Conservation (phyloP, 768 basidiomycete species). For the Sporobolomyces pararoseus region DNA sequence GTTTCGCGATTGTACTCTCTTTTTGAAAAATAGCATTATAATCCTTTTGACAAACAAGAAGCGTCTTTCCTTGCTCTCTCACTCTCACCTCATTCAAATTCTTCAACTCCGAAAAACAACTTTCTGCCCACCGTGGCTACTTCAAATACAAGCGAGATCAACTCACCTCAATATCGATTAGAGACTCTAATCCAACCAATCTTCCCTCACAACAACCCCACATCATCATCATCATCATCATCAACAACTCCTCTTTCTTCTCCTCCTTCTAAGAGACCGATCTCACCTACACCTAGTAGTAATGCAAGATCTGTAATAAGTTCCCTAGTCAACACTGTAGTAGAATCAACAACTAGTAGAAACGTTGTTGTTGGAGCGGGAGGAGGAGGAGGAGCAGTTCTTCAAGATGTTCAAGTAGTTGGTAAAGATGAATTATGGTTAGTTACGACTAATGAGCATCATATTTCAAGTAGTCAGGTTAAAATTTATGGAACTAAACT, state of each 20-base stretch:
- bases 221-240: conserved; percentile 27
- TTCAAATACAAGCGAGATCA: too few relatives aligned
- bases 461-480: too few relatives aligned
- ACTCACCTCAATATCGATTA: conserved; percentile 60
- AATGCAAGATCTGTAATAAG: conserved; percentile 18
- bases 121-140: conserved; percentile 21
- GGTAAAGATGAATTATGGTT: too few relatives aligned
- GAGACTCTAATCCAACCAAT: conserved; percentile 54
- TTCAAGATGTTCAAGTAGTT: too few relatives aligned
- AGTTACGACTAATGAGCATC: too few relatives aligned
- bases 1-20: too few relatives aligned
- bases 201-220: conserved; percentile 50
- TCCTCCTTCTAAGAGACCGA: conserved; percentile 32
- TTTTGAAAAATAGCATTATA: too few relatives aligned
- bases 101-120: too few relatives aligned
- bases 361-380: conserved; percentile 55
- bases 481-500: too few relatives aligned
- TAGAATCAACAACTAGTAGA: background rate
- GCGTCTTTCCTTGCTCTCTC: background rate
- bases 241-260: too few relatives aligned
- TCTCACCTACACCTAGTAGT: background rate
- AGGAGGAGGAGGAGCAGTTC: background rate
- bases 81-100: background rate
- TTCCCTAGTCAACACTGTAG: background rate
- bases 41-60: too few relatives aligned